Evolutionary conservation across 192 early-diverging fungal genomes (phyloP).

Genomic region (Coemansia sp.): DNA sequence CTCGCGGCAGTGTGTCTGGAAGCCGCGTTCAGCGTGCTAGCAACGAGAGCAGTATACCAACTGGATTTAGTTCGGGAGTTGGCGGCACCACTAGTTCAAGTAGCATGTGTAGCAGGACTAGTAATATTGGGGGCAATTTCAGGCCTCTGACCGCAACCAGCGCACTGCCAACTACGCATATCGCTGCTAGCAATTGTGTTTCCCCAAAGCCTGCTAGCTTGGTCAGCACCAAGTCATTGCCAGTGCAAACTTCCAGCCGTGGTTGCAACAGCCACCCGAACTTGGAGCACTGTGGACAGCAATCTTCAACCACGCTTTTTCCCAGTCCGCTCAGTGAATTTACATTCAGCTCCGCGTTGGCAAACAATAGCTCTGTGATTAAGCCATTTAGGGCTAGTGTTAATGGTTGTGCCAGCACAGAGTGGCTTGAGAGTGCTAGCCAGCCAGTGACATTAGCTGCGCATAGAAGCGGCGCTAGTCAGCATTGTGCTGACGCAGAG

Average conservation of each 20-base stretch:
- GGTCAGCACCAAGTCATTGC: not conserved
- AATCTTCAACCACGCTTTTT: slow-evolving; percentile 3
- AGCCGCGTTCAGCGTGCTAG: slow-evolving; percentile 3
- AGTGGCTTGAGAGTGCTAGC: slow-evolving; percentile 15
- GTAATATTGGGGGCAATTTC: not conserved
- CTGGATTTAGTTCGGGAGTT: not conserved
- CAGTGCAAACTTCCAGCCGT: not conserved
- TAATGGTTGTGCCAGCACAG: not conserved
- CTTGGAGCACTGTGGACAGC: not conserved
- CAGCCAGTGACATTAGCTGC: slow-evolving; percentile 2
- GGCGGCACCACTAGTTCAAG: not conserved
- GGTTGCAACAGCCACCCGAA: not conserved
- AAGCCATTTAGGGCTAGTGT: not conserved
- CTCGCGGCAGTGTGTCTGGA: not conserved
- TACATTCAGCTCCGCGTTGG: not conserved
- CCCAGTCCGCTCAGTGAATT: not conserved
- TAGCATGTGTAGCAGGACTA: not conserved
- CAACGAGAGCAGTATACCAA: not conserved
- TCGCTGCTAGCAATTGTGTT: not conserved
- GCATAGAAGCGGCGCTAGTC: not conserved
- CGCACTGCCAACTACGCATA: not conserved
- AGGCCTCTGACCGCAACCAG: not conserved
- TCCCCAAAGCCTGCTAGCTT: not conserved
- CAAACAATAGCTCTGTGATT: slow-evolving; percentile 5
- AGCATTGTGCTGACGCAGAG: slow-evolving; percentile 4